phyloP scores from a whole-genome alignment of 192 early-diverging fungal genomes.

The Backusella psychrophila region DNA sequence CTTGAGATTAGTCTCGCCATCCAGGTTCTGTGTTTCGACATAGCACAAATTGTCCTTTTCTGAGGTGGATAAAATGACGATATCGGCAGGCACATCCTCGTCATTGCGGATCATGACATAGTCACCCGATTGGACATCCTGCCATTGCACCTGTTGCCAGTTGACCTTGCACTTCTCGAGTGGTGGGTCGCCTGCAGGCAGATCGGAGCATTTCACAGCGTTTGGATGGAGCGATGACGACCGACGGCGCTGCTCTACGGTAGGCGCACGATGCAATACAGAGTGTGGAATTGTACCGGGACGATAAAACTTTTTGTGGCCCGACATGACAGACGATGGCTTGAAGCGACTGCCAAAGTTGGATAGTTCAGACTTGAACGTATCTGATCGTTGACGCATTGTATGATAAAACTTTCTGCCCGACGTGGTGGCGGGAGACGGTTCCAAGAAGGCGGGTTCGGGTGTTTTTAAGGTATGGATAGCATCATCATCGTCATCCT shows the following conservation, averaged over 20 bases:
- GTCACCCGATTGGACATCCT: constrained; percentile 86
- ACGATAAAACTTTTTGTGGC: constrained; percentile 22
- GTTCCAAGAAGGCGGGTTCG: neutral
- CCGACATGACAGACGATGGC: constrained; percentile 8
- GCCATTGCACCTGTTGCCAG: constrained; percentile 78
- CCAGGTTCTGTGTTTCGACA: constrained; percentile 96
- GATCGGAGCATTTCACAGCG: constrained; percentile 9
- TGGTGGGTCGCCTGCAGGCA: constrained; percentile 14
- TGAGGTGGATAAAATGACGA: constrained; percentile 82
- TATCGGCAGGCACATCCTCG: constrained; percentile 91
- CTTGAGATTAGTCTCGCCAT: constrained; percentile 98
- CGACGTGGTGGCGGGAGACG: neutral
- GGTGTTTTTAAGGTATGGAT: neutral
- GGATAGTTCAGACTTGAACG: constrained; percentile 23
- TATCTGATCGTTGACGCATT: constrained; percentile 27
- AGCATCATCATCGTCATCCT: neutral
- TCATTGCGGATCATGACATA: constrained; percentile 81
- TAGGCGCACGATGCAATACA: constrained; percentile 33
- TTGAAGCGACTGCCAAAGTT: constrained; percentile 6
- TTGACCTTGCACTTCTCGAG: constrained; percentile 25
- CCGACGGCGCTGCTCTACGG: neutral
- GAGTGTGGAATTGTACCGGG: constrained; percentile 47
- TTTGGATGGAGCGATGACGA: constrained; percentile 2
- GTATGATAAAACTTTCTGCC: constrained; percentile 8
- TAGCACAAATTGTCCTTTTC: constrained; percentile 86